Conservation (phyloP, 2,329 filamentous ascomycete genomes). For the Fusarium pininemorale region DNA sequence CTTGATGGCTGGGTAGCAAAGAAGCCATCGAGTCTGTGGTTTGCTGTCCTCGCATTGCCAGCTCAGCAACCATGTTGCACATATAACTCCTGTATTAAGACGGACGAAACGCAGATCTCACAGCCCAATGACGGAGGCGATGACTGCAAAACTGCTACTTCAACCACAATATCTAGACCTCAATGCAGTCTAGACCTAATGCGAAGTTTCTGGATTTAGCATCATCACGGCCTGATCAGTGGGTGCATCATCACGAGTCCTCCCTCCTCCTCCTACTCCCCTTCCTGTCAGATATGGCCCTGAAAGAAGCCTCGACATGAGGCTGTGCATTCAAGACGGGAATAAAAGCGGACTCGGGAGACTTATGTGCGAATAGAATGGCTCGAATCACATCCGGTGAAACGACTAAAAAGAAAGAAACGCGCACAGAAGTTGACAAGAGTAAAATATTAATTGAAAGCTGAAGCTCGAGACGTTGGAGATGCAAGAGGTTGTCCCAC, state of each 20-base stretch:
- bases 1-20: not conserved
- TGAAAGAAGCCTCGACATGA: conserved; percentile 17
- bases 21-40: not conserved
- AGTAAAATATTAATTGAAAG: conserved; percentile 11
- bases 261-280: not conserved
- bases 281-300: conserved; percentile 6
- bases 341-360: conserved; percentile 13
- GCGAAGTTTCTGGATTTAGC: not conserved
- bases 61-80: conserved; percentile 24
- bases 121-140: conserved; percentile 16
- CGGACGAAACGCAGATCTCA: not conserved
- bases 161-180: not conserved
- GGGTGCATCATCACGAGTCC: conserved; percentile 17
- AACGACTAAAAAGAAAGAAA: conserved; percentile 28
- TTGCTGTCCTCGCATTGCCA: conserved; percentile 28
- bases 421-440: conserved; percentile 8
- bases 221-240: not conserved
- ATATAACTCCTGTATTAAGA: conserved; percentile 35
- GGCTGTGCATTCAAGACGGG: conserved; percentile 21
- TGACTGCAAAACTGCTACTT: not conserved
- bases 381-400: not conserved
- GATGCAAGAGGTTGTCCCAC: conserved; percentile 2
- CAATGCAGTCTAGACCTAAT: not conserved
- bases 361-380: not conserved
- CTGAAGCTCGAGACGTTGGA: conserved; percentile 28